phyloP scores from a whole-genome alignment of 805 yeast species.

The Scheffersomyces amazonensis region DNA sequence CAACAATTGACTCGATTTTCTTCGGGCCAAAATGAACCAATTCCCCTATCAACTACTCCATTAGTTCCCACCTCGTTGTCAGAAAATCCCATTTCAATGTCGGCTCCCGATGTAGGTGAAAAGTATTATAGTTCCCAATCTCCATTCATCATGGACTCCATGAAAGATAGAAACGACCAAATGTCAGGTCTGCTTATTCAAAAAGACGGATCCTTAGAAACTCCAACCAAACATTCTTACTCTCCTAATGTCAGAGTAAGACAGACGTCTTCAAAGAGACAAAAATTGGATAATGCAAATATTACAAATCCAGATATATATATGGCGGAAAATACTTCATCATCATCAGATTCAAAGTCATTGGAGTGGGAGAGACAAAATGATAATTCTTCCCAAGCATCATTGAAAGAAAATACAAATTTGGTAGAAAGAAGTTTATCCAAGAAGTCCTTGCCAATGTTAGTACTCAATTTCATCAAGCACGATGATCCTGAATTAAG shows the following conservation, averaged over 20 bases:
- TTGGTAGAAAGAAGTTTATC: constrained; percentile 18
- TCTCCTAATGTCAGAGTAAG: neutral
- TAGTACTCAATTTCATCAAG: constrained; percentile 7
- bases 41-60: neutral
- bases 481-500: constrained; percentile 14
- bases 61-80: neutral
- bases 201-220: neutral
- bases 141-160: constrained; percentile 43
- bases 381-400: constrained; percentile 1
- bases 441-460: constrained; percentile 31
- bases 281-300: neutral
- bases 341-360: neutral
- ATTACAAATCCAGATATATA: neutral
- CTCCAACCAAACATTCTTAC: neutral
- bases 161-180: constrained; percentile 9
- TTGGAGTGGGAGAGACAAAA: constrained; percentile 5
- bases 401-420: constrained; percentile 1
- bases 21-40: neutral
- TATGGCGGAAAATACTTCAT: neutral
- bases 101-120: constrained; percentile 36
- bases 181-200: neutral
- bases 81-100: constrained; percentile 23
- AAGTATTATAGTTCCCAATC: constrained; percentile 53
- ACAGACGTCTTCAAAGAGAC: neutral
- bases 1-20: constrained; percentile 3